These are phyloP conservation scores for Thozetella sp. DNA, from an alignment of 495 filamentous ascomycete species.

Conservation along the genomic window DNA sequence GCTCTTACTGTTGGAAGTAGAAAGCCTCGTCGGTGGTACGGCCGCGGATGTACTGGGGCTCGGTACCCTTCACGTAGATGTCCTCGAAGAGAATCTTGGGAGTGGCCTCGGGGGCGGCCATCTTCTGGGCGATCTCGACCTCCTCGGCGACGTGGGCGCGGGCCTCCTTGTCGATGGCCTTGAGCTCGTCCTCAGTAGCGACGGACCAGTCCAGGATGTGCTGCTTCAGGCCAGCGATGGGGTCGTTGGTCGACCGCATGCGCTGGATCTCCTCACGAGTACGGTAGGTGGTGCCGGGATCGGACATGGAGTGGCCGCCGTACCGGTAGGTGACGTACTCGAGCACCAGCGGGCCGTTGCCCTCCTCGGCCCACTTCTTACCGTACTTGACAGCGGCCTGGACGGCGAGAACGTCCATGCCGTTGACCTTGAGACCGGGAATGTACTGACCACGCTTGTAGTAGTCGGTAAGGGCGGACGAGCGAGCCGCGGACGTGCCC, in stretches of 20 bases:
- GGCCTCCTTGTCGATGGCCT: constrained; percentile 91
- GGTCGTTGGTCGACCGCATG: constrained; percentile 98
- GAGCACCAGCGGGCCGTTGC: constrained; percentile 90
- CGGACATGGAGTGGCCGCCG: constrained; percentile 98
- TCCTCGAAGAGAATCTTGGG: constrained; percentile 89
- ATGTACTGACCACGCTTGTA: constrained; percentile 99
- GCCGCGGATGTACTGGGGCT: constrained; percentile 90
- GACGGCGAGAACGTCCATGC: constrained; percentile 98
- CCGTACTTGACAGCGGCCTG: constrained; percentile 93
- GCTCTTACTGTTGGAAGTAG: constrained; percentile 59
- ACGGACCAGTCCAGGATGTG: constrained; percentile 96
- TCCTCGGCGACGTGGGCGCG: constrained; percentile 83
- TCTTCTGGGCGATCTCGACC: constrained; percentile 86
- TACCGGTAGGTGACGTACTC: constrained; percentile 99
- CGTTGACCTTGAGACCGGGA: constrained; percentile 98
- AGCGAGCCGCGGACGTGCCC: constrained; percentile 94
- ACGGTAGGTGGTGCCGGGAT: constrained; percentile 98
- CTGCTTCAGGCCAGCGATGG: constrained; percentile 96
- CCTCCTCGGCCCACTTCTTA: constrained; percentile 77
- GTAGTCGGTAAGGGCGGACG: constrained; percentile 96
- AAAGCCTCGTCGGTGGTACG: constrained; percentile 91
- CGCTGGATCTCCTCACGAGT: constrained; percentile 99
- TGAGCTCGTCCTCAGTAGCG: constrained; percentile 93
- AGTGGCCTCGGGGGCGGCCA: constrained; percentile 75
- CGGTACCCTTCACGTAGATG: constrained; percentile 90